Evolutionary conservation across 805 yeast species (phyloP), one percentile per base, ranked within the genome.

Genomic region (Nakazawaea ambrosiae): DNA sequence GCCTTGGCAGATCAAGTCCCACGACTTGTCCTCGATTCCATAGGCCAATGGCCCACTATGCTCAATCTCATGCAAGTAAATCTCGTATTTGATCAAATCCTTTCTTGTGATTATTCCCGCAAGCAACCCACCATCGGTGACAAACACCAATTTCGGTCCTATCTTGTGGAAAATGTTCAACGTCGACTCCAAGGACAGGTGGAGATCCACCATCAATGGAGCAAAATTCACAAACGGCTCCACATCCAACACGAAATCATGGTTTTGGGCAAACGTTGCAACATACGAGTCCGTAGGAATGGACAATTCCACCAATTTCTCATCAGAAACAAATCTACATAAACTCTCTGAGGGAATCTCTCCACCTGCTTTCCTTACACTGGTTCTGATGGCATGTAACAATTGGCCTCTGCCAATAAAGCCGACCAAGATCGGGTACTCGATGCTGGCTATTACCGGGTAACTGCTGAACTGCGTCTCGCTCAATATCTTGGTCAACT

Each of bases 21-120:
- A 58, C 2, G 51, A 51, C 34, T 38, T 37, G 16, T 43, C 47
- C 23, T 57, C 63, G 32, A 49, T 30, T n/a, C 22, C 30, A 10
- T 3, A 14, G 12, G 12, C 34, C 1, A 16, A n/a, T n/a, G 8
- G 28, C 12, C 35, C 42, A 10, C 33, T 20, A 8, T 23, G 26
- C 24, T 37, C 43, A 5, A 44, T 25, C 26, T 47, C 51, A 34
- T 63, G 61, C 27, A 57, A 36, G 37, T 58, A 57, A 9, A 54
- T 44, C 45, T 79, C 82, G 49, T 73, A 86, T 43, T 79, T 66
- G 36, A 89, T 57, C 14, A 90, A 65, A 51, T 89, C 97, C 50
- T 92, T 92, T 40, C 89, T 69, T 0, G 96, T 86, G 1, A 94
- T 61, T n/a, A 86, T 51, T 0, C 98, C 98, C 12, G 67, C 68